A percentile compares a stretch with the other conserved stretches of the same genome.
Evolutionary conservation across 2,329 filamentous ascomycete species (phyloP).

Genomic region (Metarhizium brunneum): DNA sequence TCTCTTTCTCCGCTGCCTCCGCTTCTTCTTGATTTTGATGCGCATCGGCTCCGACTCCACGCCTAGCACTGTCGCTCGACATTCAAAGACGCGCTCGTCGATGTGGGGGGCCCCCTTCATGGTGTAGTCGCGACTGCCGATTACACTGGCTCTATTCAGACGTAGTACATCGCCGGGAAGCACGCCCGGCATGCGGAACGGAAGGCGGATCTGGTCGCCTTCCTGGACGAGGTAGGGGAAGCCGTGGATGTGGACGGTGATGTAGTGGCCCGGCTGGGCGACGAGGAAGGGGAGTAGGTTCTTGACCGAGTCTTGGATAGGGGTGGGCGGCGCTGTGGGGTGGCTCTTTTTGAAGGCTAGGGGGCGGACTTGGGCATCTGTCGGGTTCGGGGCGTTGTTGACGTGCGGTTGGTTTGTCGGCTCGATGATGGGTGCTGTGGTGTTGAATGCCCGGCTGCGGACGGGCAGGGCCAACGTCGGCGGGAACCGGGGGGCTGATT

Average conservation of each 20-base stretch:
- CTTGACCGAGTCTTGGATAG: constrained; percentile 46
- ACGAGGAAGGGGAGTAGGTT: constrained; percentile 60
- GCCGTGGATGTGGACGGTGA: constrained; percentile 70
- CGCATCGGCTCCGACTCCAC: constrained; percentile 73
- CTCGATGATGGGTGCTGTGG: constrained; percentile 41
- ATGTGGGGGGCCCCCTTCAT: constrained; percentile 74
- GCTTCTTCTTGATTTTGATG: constrained; percentile 72
- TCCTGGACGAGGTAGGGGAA: constrained; percentile 70
- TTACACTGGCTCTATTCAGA: constrained; percentile 70
- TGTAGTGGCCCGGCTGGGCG: constrained; percentile 67
- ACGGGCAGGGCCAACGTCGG: constrained; percentile 15
- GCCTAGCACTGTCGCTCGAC: constrained; percentile 75
- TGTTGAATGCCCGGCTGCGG: constrained; percentile 32
- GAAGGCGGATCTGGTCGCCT: constrained; percentile 67
- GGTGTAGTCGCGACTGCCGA: constrained; percentile 87
- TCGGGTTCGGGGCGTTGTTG: constrained; percentile 30
- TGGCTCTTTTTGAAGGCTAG: constrained; percentile 32
- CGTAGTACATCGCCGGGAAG: constrained; percentile 76
- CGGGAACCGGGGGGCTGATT: constrained; percentile 10
- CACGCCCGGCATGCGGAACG: constrained; percentile 70
- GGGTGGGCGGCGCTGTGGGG: constrained; percentile 22
- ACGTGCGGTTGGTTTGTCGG: constrained; percentile 21
- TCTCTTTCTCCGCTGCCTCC: constrained; percentile 63
- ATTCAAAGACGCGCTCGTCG: constrained; percentile 76
- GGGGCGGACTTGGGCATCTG: constrained; percentile 21